A percentile compares a stretch with the other conserved stretches of the same genome.
Evolutionary conservation across 2,329 filamentous ascomycete genomes (phyloP).

Genomic region (Diaporthe velutina): DNA sequence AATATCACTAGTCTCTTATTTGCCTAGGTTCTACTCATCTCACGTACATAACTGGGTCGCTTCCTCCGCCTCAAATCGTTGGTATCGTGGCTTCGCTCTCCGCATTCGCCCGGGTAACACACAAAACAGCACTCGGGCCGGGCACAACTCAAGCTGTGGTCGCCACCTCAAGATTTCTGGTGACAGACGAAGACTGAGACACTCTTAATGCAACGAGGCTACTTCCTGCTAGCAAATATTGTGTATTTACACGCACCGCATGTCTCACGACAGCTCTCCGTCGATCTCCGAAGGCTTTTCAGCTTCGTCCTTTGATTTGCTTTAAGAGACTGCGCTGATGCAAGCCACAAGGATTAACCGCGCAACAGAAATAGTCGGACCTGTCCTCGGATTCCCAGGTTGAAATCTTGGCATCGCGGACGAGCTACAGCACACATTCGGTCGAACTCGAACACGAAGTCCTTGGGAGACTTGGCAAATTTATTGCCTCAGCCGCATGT

Average conservation of each 20-base stretch:
- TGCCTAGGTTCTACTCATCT: neutral
- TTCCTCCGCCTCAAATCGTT: neutral
- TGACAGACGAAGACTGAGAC: neutral
- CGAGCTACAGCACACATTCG: neutral
- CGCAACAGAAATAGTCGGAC: conserved; percentile 16
- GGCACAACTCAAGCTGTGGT: neutral
- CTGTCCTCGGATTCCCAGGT: neutral
- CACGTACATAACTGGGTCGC: neutral
- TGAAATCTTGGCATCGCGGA: neutral
- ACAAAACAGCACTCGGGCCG: neutral
- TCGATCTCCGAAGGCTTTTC: neutral
- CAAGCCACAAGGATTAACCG: neutral
- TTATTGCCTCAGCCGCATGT: neutral
- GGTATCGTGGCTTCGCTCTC: neutral
- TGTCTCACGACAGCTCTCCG: neutral
- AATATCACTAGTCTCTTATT: neutral
- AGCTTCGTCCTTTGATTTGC: neutral
- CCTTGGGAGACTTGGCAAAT: neutral
- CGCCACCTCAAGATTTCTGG: neutral
- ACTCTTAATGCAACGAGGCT: neutral
- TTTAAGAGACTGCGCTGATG: neutral
- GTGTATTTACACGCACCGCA: neutral
- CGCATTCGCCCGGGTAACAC: neutral
- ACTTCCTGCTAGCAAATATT: neutral
- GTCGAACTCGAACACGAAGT: neutral